Evolutionary conservation across 2,329 filamentous ascomycete species (phyloP).

Genomic region (Dryadomyces quercus-mongolicae): DNA sequence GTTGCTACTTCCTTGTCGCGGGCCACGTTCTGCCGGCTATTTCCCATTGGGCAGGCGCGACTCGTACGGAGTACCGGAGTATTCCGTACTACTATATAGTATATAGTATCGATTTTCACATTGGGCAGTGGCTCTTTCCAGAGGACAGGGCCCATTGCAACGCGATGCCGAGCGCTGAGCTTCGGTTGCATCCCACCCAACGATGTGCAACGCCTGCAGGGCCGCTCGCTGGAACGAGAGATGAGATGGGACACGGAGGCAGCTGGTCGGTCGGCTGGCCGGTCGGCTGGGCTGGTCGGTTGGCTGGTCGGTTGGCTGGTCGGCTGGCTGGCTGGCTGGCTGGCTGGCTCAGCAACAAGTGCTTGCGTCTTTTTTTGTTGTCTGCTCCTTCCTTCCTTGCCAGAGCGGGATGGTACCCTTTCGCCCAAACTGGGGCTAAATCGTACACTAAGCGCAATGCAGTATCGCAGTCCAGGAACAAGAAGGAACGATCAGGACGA

Average conservation of each 20-base stretch:
- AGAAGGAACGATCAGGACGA: neutral
- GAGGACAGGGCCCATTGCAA: neutral
- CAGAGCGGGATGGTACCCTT: conserved; percentile 3
- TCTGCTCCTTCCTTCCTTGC: neutral
- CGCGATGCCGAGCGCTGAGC: neutral
- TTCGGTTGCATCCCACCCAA: neutral
- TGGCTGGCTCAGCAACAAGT: no score
- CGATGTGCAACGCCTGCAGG: neutral
- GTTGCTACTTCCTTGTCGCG: no score
- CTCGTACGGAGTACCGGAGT: no score
- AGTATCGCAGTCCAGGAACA: conserved; percentile 1
- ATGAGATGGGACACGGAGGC: no score
- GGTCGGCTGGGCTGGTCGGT: no score
- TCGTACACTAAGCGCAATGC: neutral
- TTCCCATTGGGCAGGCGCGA: neutral
- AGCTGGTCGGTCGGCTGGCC: no score
- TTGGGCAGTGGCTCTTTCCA: no score
- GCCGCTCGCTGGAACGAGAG: neutral
- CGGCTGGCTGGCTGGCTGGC: no score
- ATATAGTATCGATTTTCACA: no score
- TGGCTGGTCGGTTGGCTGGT: no score
- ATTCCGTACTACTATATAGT: no score
- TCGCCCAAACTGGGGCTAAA: conserved; percentile 1
- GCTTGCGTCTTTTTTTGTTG: neutral
- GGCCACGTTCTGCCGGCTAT: neutral